Base-by-base conservation (phyloP, 2,329 filamentous ascomycete species). In the Aspergillus sp. region DNA sequence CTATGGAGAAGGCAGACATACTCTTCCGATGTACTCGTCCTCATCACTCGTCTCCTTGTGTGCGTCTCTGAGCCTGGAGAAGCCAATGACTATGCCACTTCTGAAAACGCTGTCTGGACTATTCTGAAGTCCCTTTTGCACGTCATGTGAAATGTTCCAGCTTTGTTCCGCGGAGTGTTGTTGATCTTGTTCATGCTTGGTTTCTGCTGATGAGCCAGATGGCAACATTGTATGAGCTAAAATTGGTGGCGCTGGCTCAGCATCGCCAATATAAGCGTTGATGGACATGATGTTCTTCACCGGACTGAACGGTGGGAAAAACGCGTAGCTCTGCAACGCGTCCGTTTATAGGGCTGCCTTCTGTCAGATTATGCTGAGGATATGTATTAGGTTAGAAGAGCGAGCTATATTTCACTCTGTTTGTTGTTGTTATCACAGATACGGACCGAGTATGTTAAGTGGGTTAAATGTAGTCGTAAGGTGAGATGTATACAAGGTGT, bases 161-260 rank as follows among this genome's bases (percentile, higher is more conserved):
- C 57, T 38, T 15, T 51, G 52, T 3, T 39, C 50, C 56, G n/a
- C 19, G 15, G 28, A 43, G 32, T 28, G 23, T 54, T 36, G 19
- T 12, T 41, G 17, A n/a, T 15, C 13, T n/a, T 8, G 19, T 21
- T 36, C 19, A 1, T 12, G 5, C 1, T 5, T 8, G 7, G 1
- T 38, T 3, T 19, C 12, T 9, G n/a, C 19, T 52, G 41, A 43
- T n/a, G 19, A 5, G 32, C 55, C 17, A 30, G 56, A 56, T n/a
- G 57, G 17, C 9, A 76, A 64, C 15, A 76, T 60, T 2, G 67
- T 64, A 60, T 74, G 65, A 5, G 74, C 75, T 17, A 76, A 71
- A 30, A 71, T 28, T 7, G 75, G 74, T 8, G 63, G 56, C 36
- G 72, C 74, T 39, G 74, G 70, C 9, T 72, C 67, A 25, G 69